These are phyloP conservation scores for Eustoma russellianum DNA, from an alignment of 257 asterid genomes.

Conservation along the genomic window DNA sequence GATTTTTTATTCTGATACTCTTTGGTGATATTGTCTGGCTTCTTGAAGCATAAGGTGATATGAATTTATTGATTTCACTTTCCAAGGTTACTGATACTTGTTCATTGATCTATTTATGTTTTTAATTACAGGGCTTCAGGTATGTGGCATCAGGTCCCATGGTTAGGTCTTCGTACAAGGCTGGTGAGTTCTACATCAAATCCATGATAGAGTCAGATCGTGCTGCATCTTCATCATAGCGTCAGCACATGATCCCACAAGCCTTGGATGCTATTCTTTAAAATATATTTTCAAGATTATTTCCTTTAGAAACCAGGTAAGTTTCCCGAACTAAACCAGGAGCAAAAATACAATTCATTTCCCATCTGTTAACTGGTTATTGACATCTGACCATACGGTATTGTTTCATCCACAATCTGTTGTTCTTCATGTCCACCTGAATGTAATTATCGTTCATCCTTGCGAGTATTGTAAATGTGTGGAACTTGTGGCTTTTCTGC, in stretches of 20 bases:
- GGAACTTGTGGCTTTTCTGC: not conserved
- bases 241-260: conserved; percentile 10
- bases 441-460: not conserved
- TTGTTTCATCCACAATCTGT: not conserved
- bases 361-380: not conserved
- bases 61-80: no score
- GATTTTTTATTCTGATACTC: no score
- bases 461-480: no score
- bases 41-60: no score
- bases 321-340: not conserved
- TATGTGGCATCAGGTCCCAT: conserved; percentile 98
- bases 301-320: not conserved
- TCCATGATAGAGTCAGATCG: conserved; percentile 93
- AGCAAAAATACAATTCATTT: not conserved
- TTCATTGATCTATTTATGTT: conserved; percentile 4
- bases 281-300: not conserved
- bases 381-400: not conserved
- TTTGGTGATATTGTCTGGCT: no score
- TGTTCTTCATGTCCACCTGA: not conserved
- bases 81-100: not conserved
- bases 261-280: not conserved
- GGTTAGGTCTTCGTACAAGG: conserved; percentile 98
- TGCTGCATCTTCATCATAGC: conserved; percentile 50
- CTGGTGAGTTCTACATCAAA: conserved; percentile 89
- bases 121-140: conserved; percentile 69